Evolutionary conservation across 805 yeast species (phyloP).

Genomic region (Hanseniaspora pseudoguilliermondii): DNA sequence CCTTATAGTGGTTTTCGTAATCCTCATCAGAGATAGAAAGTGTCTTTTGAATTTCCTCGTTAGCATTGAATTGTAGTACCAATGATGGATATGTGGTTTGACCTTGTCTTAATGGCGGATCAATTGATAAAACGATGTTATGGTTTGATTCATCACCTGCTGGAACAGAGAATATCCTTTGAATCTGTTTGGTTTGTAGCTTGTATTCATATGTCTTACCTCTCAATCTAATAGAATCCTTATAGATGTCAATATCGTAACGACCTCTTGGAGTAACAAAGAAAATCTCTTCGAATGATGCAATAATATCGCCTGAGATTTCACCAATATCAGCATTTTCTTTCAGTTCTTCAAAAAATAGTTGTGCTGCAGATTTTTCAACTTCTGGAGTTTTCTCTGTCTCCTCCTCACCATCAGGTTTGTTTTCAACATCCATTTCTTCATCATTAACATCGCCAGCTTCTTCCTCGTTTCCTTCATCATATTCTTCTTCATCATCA

Average conservation of each 20-base stretch:
- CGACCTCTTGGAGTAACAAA: constrained; percentile 98
- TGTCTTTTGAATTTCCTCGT: constrained; percentile 85
- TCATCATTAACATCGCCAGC: constrained; percentile 33
- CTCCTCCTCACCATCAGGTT: constrained; percentile 24
- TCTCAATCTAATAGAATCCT: constrained; percentile 72
- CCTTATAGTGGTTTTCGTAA: constrained; percentile 61
- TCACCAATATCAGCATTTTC: constrained; percentile 91
- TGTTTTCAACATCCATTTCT: constrained; percentile 25
- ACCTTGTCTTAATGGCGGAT: constrained; percentile 96
- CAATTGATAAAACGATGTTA: constrained; percentile 75
- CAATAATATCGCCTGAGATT: constrained; percentile 88
- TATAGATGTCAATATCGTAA: constrained; percentile 89
- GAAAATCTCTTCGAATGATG: constrained; percentile 77
- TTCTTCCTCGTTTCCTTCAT: constrained; percentile 16
- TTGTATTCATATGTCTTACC: constrained; percentile 98
- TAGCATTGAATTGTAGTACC: constrained; percentile 76
- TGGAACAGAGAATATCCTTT: constrained; percentile 82
- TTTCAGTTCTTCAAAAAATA: constrained; percentile 79
- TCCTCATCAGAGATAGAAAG: constrained; percentile 75
- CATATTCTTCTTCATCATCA: constrained; percentile 16
- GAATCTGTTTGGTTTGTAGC: constrained; percentile 78
- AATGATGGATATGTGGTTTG: constrained; percentile 91
- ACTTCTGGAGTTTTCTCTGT: constrained; percentile 20
- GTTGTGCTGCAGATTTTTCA: constrained; percentile 59
- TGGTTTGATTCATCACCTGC: constrained; percentile 90